Evolutionary conservation across 1,284 basidiomycete species (phyloP), one percentile per base, ranked within the genome.

Genomic region (Golubevia pallescens): DNA sequence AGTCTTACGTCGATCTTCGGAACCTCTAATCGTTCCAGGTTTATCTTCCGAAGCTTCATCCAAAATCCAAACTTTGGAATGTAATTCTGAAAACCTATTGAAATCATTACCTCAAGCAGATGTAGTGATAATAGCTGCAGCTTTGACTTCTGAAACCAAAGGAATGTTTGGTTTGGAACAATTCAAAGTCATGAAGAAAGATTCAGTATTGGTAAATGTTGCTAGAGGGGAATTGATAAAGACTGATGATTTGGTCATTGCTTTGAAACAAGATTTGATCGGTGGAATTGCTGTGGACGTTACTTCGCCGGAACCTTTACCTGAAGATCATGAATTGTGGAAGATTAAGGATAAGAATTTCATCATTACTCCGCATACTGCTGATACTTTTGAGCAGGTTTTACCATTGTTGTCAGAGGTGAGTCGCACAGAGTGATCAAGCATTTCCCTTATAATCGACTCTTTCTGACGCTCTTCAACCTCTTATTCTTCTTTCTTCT

Each of bases 71-170:
- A 48, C 42, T 13, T 48, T 16, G 16, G 42, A 48, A 48, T 48
- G 2, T 2, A 48, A 10, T 48, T 16, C 42, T 13, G 42, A 48
- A 48, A 48, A 48, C 16, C 42, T 48, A 16, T 13, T 48, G 42
- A 16, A 3, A 16, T 34, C 53, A 1, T 55, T 75, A 16, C 6
- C 53, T 10, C 16, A 19, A 0, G 60, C 71, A 0, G 61, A 74
- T 7, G 19, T 77, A 0, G 52, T 78, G 42, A 38, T 78, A 52
- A 51, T 78, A 2, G 68, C 77, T 2, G 68, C 66, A 7, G 71
- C 78, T 0, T 62, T 75, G 1, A 81, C 78, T 3, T 16, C 54
- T 0, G 2, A 58, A 38, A 64, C 63, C 4, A 7, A 16, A 19
- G 54, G 54, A 4, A 34, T 64, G 14, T 14, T 64, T 48, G 56